Base-by-base conservation (phyloP, 345 rosid genomes). In the Noccaea caerulescens region DNA sequence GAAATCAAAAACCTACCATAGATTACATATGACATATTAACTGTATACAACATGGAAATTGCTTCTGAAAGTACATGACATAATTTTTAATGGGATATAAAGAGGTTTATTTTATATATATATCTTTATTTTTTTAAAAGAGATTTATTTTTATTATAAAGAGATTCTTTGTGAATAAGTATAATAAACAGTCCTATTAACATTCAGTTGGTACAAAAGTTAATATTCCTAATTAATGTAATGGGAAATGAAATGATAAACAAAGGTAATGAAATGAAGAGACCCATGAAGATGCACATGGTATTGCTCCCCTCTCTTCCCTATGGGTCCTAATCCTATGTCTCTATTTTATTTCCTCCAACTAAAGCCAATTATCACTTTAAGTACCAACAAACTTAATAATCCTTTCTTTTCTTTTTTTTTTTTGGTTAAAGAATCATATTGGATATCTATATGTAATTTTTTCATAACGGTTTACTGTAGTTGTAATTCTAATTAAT, bases 271-370 rank as follows among this genome's bases (percentile, higher is more conserved):
- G 68, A 80, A 67, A 84, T 76, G 71, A 81, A 87, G 81, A 84
- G 85, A 81, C 68, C 82, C 83, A 82, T 82, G 38, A 79, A 76
- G 82, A 60, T 62, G 84, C 90, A 82, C 91, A 85, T 85, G 93
- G 55, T 62, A 33, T 60, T 84, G 90, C 77, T 83, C 77, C 77
- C 85, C 72, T 57, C 54, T 62, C 68, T 58, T 42, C 69, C 56
- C 55, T 56, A 60, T 77, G 57, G 59, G 63, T 37, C 63, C 70
- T 64, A 57, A 60, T 37, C 63, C 70, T 64, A 57, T 57, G 77
- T 68, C 55, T 60, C 63, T 75, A 46, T 75, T 62, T 60, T 60
- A 61, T 54, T 55, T 63, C 53, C 50, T 55, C 45, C 44, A 75
- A 61, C 74, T 65, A 69, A 75, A 45, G 57, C 65, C 74, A 76